phyloP scores from a whole-genome alignment of 2,329 filamentous ascomycete species.

The Huntiella abstrusa region DNA sequence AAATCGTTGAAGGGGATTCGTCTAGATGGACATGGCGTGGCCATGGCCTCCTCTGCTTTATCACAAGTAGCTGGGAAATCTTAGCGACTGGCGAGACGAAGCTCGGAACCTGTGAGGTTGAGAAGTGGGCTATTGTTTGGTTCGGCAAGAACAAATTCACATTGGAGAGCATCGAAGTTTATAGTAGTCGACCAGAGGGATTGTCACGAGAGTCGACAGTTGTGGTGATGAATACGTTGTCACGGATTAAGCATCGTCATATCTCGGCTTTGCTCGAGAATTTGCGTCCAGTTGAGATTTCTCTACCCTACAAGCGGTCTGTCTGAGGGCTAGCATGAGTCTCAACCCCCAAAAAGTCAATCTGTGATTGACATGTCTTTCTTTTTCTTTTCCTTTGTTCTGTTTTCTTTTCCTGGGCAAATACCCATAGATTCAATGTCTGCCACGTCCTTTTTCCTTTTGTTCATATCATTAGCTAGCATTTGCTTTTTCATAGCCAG shows the following conservation, averaged over 20 bases:
- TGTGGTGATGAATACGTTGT: slow-evolving; percentile 17
- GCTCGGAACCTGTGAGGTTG: slow-evolving; percentile 21
- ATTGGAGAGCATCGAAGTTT: slow-evolving; percentile 63
- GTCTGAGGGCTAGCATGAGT: no score
- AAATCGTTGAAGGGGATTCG: slow-evolving; percentile 13
- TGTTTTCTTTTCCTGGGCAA: not conserved
- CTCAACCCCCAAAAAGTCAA: not conserved
- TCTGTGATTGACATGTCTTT: not conserved
- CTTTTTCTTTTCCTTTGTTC: slow-evolving; percentile 2
- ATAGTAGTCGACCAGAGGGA: slow-evolving; percentile 44
- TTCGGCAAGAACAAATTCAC: slow-evolving; percentile 74
- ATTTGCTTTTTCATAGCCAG: not conserved
- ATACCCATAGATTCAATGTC: not conserved
- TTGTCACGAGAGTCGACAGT: slow-evolving; percentile 17
- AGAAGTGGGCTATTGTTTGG: slow-evolving; percentile 65
- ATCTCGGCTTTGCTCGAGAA: slow-evolving; percentile 32
- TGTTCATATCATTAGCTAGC: not conserved
- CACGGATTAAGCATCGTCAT: slow-evolving; percentile 28
- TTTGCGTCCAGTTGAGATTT: slow-evolving; percentile 32
- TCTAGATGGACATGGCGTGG: slow-evolving; percentile 59
- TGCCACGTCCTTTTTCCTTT: not conserved
- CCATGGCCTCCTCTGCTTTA: slow-evolving; percentile 53
- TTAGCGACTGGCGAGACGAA: slow-evolving; percentile 49
- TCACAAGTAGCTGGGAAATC: slow-evolving; percentile 62
- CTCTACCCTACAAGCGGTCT: slow-evolving; percentile 27